phyloP scores from a whole-genome alignment of 345 rosid genomes.

The Gossypium raimondii region DNA sequence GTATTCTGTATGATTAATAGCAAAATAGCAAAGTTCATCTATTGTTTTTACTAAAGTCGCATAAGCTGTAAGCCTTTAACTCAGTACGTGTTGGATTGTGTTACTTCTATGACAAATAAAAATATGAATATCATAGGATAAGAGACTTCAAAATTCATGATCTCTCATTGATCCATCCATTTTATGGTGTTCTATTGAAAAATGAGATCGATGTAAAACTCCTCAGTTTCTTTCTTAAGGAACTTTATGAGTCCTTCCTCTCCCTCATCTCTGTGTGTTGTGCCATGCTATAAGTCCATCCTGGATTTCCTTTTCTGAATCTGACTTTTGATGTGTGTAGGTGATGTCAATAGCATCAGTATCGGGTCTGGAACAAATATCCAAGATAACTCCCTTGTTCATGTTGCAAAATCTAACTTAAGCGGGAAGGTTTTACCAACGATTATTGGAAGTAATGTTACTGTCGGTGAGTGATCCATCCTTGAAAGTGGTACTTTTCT shows the following conservation, averaged over 20 bases:
- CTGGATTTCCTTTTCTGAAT: constrained; percentile 3
- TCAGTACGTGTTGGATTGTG: neutral
- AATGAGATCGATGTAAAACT: constrained; percentile 4
- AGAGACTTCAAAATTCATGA: neutral
- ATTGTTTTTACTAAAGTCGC: neutral
- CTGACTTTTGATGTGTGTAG: constrained; percentile 27
- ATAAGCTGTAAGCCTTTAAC: neutral
- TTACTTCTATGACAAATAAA: neutral
- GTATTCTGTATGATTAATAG: neutral
- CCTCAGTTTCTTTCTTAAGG: neutral
- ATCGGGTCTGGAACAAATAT: constrained; percentile 78
- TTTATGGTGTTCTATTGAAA: neutral
- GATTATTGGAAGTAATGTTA: constrained; percentile 72
- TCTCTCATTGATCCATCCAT: neutral
- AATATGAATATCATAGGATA: neutral
- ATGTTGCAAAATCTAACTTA: constrained; percentile 78
- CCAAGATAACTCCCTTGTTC: constrained; percentile 77
- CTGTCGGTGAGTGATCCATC: constrained; percentile 46
- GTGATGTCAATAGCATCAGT: constrained; percentile 70
- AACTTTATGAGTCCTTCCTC: neutral
- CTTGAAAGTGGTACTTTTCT: neutral
- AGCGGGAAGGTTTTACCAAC: constrained; percentile 79
- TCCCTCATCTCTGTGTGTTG: neutral
- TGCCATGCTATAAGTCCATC: neutral
- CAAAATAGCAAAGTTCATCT: neutral